Base-by-base conservation (phyloP, 257 asterid genomes). In the Ocimum tenuiflorum region DNA sequence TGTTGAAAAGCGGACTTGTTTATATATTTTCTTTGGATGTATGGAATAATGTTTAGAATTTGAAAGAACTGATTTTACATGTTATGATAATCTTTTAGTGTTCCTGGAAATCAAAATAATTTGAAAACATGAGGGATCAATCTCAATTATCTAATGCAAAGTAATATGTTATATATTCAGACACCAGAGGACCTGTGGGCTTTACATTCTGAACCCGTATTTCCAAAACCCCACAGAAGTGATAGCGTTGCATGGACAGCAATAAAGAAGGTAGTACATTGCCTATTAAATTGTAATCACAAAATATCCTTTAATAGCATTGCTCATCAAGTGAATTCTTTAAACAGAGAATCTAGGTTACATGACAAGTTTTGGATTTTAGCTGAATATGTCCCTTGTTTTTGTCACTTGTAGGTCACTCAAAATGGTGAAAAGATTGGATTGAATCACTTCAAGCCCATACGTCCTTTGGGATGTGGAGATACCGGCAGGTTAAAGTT, bases 381-480 rank as follows among this genome's bases (percentile, higher is more conserved):
- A n/a, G n/a, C n/a, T n/a, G n/a, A n/a, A n/a, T n/a, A n/a, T n/a
- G 27, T 45, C 71, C 36, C 41, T 70, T 49, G 19, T 60, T 73
- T 65, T 35, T 54, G 42, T 60, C 63, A 56, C 14, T 68, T 76
- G 74, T 55, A 94, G 99, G 80, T 88, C 58, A 83, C 88, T 35
- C 86, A 74, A 62, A 77, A 69, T 55, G 90, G 97, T 53, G 86
- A 85, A 77, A 86, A 72, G 65, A 74, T 94, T 73, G 92, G 95
- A 77, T 86, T 94, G 78, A 70, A 83, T 71, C 95, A 94, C 83
- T 88, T 94, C 67, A 90, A 83, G 73, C 99, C 99, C 1, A 70
- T 94, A 69, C 81, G 96, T 14, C 97, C 97, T 27, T 80, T 94
- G 91, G 99, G 99, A 63, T 82, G 95, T 82, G 99, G 99, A 74